These are phyloP conservation scores for Marasmius oreades DNA, from an alignment of 1,284 basidiomycete genomes.

Conservation along the genomic window DNA sequence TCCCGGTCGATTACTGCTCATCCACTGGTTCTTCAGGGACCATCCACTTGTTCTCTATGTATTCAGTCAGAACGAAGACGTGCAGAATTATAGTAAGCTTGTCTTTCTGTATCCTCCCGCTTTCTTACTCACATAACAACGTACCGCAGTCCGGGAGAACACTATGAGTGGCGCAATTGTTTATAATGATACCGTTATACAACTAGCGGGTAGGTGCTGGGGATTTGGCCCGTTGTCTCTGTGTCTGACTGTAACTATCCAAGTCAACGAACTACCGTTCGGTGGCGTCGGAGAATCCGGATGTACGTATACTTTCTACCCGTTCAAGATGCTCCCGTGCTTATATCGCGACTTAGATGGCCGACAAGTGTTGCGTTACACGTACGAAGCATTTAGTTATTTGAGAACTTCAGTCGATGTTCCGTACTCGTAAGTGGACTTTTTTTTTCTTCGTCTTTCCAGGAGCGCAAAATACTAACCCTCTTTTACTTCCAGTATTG, in stretches of 20 bases:
- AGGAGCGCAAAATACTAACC: too few species aligned
- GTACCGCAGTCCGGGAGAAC: constrained; percentile 36
- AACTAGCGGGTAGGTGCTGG: constrained; percentile 36
- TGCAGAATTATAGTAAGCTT: constrained; percentile 36
- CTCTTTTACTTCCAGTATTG: constrained; percentile 20
- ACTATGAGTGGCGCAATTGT: constrained; percentile 49
- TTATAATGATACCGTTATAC: constrained; percentile 52
- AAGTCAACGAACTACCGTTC: constrained; percentile 43
- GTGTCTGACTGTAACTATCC: not conserved
- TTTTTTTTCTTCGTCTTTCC: too few species aligned
- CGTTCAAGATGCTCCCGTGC: not conserved
- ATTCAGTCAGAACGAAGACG: constrained; percentile 39
- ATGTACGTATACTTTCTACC: constrained; percentile 27
- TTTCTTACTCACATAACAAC: not conserved
- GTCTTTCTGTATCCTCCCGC: not conserved
- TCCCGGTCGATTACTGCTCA: too few species aligned
- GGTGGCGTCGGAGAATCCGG: constrained; percentile 47
- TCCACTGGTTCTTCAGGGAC: too few species aligned
- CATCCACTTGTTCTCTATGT: constrained; percentile 48
- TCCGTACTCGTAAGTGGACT: constrained; percentile 33
- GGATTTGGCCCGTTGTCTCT: not conserved
- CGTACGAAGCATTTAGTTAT: constrained; percentile 48
- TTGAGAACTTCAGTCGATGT: constrained; percentile 37
- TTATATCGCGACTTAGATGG: constrained; percentile 32
- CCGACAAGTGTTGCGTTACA: constrained; percentile 38